Base-by-base conservation (phyloP, 1,284 basidiomycete species). In the Melanopsichium pennsylvanicum region DNA sequence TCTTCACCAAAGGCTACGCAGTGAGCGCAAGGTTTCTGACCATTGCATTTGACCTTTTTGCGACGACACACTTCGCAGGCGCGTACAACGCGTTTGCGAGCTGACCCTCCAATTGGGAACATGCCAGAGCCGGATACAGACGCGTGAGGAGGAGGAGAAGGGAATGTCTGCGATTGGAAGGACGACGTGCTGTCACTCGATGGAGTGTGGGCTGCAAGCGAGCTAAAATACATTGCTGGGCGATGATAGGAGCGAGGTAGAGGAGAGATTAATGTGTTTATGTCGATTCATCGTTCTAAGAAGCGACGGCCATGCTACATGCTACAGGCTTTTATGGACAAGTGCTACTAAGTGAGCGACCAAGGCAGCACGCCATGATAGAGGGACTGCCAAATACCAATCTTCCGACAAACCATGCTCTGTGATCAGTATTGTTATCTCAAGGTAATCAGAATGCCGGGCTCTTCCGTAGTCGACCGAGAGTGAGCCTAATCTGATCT, bases 11-110 rank as follows among this genome's bases (percentile, higher is more conserved):
- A 70, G 16, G 58, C 58, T 13, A 58, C 54, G 58, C 71, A 73
- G 16, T 68, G 59, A 32, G 43, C 54, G 43, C 71, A 73, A 1
- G 67, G 67, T 26, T 64, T 71, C 15, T 60, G 43, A n/a, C 71
- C 71, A 25, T 71, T 70, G 41, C 71, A 73, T 41, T 68, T 67
- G 59, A 73, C 68, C 46, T 73, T 72, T 13, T 72, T 72, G 38
- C 70, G 60, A 10, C 70, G 60, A 25, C 70, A 72, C 3, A 70
- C 57, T 31, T 72, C 70, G 45, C 70, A 72, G 3, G 70, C 70
- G 1, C 70, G 45, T 12, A 56, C 56, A 13, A 70, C 60, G 3
- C 70, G 60, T 15, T 72, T 69, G 9, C 70, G 64, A 8, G 49
- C 41, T 0, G 58, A 57, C 1, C 55, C 62, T 16, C 64, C 60